Evolutionary conservation across 1,284 basidiomycete species (phyloP), one percentile per base, ranked within the genome.

Genomic region (Erythrobasidium hasegawianum): DNA sequence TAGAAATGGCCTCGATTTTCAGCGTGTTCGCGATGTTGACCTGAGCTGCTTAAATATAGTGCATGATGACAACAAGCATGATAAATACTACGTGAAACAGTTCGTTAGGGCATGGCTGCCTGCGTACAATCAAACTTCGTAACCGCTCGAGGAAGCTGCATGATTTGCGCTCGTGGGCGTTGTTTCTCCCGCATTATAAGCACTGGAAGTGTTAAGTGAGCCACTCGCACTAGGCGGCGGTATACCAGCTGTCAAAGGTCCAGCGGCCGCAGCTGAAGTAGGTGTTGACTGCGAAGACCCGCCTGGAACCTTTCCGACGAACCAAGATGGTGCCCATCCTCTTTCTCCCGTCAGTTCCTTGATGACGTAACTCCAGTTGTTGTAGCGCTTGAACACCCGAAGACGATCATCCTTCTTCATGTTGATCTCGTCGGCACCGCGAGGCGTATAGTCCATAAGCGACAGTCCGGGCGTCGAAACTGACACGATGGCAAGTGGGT

Each of bases 321-420:
- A 67, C 68, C 68, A 69, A 45, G 57, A 57, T 13, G 68, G 68
- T 24, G 60, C 59, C 68, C 68, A 69, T 10, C 68, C 68, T 38
- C 68, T 41, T 53, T 69, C 59, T 13, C 68, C 68, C 27, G 68
- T 61, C 27, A 14, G 50, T 20, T 69, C 68, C 43, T 69, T 69
- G 41, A 67, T 64, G 20, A 64, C 64, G 40, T 67, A 69, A n/a
- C 67, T 68, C 64, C 64, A 69, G 50, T 95, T 90, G 72, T 96
- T 96, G 77, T 97, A 97, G 73, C 90, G 85, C 81, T 97, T 98
- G 81, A 97, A 97, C 53, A 98, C 94, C 68, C 91, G 82, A 68
- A 98, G 76, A 18, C 84, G 81, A 75, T 96, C 90, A 71, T 91
- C 91, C 76, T 93, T 94, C 61, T 82, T 82, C 45, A 97, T 79